Percentiles rank a stretch among this genome's conserved stretches.
These are phyloP conservation scores for Przewalskia tangutica DNA, from an alignment of 257 asterid genomes.

Conservation along the genomic window DNA sequence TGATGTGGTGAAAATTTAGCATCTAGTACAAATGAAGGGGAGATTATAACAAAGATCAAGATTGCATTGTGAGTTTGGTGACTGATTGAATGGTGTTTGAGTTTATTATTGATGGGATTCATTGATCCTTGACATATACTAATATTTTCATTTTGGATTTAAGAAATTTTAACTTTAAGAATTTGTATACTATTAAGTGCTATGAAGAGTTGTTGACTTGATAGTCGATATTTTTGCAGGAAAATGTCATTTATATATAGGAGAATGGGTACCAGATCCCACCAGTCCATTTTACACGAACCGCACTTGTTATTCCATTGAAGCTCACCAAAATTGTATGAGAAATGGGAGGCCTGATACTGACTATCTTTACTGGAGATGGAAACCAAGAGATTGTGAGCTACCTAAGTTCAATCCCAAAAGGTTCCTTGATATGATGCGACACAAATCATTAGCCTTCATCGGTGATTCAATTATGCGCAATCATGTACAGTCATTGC, in stretches of 20 bases:
- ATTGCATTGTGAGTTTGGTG: not conserved
- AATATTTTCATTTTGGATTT: not conserved
- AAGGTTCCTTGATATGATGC: slow-evolving; percentile 10
- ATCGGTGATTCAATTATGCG: slow-evolving; percentile 65
- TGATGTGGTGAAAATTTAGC: not conserved
- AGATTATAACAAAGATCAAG: not conserved
- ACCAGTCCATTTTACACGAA: slow-evolving; percentile 38
- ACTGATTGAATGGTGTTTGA: not conserved
- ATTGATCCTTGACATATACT: not conserved
- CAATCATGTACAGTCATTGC: slow-evolving; percentile 67
- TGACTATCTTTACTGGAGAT: slow-evolving; percentile 28
- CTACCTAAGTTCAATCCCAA: slow-evolving; percentile 18
- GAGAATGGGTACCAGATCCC: slow-evolving; percentile 49
- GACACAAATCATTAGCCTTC: slow-evolving; percentile 60
- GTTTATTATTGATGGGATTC: not conserved
- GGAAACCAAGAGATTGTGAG: slow-evolving; percentile 29
- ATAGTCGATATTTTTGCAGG: not conserved
- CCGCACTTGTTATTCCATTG: slow-evolving; percentile 41
- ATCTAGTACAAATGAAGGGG: not conserved
- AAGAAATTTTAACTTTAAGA: not conserved
- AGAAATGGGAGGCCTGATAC: slow-evolving; percentile 22
- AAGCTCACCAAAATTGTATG: slow-evolving; percentile 19
- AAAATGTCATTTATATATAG: slow-evolving; percentile 40
- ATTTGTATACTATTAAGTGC: not conserved
- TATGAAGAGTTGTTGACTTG: not conserved